Base-by-base conservation (phyloP, 768 basidiomycete genomes). In the Auriculariales sp. region DNA sequence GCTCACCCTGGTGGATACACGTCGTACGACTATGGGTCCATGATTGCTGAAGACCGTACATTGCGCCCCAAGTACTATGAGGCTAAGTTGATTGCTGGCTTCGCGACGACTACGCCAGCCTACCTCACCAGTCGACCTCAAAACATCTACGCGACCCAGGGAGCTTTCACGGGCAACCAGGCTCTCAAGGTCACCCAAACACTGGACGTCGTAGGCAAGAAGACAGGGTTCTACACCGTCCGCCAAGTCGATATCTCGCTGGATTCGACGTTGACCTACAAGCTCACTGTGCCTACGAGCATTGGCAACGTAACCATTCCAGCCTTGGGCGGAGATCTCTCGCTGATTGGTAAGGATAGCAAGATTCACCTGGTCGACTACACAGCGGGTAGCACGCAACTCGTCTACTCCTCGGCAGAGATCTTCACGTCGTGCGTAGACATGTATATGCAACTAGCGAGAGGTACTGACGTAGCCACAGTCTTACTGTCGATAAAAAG, bases 171-270 rank as follows among this genome's bases (percentile, higher is more conserved):
- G 14, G 51, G 55, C 19, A 56, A 52, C 44, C 24, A 44, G 11
- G 34, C 44, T 22, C 53, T 62, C 24, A 58, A 55, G 44, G 54
- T 55, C 22, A 62, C 39, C 10, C 39, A 44, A 25, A 44, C 39
- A 4, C 39, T 44, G 17, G 39, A 44, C 39, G 39, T 44, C 22
- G 39, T 44, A 25, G 39, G 39, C 39, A 44, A 44, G 0, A 63
- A 64, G 1, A 65, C 83, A 0, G 70, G 73, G 3, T 90, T 89
- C 65, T 85, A 79, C 55, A 72, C 88, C 48, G 72, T 71, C 9
- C 73, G 88, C 22, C 14, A 35, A 19, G 33, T 10, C 32, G 17
- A 11, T 11, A 36, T 14, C 9, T 28, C 27, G 22, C 55, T n/a
- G n/a, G 55, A 11, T 30, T 47, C 44, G 42, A 47, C 53, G 15